These are phyloP conservation scores for Gossypium lobatum DNA, from an alignment of 441 rosid species.

Conservation along the genomic window DNA sequence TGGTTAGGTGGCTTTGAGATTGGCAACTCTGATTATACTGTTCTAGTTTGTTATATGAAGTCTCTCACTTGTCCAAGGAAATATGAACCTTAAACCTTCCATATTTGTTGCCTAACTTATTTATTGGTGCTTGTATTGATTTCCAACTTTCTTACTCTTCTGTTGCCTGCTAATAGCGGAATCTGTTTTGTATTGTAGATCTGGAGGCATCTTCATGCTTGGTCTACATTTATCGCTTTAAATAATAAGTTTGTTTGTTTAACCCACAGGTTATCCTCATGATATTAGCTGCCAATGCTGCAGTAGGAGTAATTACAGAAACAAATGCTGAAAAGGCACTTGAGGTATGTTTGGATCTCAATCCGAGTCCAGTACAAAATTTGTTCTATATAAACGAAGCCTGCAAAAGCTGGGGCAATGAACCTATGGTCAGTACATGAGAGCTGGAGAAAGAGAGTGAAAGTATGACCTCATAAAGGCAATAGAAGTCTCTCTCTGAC, in stretches of 20 bases:
- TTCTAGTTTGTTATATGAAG: background rate
- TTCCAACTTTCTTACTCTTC: background rate
- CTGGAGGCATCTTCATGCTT: slow-evolving; percentile 15
- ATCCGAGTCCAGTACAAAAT: background rate
- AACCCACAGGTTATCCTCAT: slow-evolving; percentile 73
- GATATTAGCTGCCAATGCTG: slow-evolving; percentile 99
- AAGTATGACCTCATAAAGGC: background rate
- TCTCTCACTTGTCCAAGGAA: background rate
- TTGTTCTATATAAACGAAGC: background rate
- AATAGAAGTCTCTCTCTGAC: background rate
- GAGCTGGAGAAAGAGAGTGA: background rate
- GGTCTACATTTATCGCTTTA: background rate
- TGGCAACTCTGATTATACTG: background rate
- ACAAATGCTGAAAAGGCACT: slow-evolving; percentile 99
- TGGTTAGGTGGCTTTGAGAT: background rate
- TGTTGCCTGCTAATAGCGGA: slow-evolving; percentile 1
- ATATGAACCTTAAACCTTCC: background rate
- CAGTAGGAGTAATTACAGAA: slow-evolving; percentile 96
- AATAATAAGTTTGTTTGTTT: slow-evolving; percentile 4
- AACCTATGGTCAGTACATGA: background rate
- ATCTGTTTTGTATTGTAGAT: background rate
- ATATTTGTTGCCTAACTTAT: background rate
- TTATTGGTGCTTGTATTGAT: background rate
- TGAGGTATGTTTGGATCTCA: slow-evolving; percentile 50
- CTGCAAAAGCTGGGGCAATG: slow-evolving; percentile 3